Evolutionary conservation across 208 protist species (phyloP).

Genomic region (Wallacemonas sp.): DNA sequence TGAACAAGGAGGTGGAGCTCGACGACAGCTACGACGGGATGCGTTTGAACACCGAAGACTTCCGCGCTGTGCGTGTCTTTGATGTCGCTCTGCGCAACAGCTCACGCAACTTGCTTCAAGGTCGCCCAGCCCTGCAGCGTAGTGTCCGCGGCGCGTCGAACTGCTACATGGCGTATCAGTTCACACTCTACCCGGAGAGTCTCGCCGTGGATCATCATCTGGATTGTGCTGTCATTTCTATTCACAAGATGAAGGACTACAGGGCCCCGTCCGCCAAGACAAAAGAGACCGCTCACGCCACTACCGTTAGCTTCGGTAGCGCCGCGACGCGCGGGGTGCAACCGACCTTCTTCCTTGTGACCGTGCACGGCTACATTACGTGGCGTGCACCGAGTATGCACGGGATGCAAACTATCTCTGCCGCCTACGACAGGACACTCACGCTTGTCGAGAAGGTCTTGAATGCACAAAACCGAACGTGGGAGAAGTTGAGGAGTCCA

Average conservation of each 20-base stretch:
- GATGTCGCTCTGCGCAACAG: conserved; percentile 76
- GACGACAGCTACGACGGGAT: conserved; percentile 60
- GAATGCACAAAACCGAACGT: conserved; percentile 42
- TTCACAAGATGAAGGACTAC: conserved; percentile 30
- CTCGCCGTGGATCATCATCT: conserved; percentile 66
- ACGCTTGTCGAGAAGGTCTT: conserved; percentile 62
- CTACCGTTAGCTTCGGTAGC: conserved; percentile 14
- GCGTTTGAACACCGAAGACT: conserved; percentile 64
- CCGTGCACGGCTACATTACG: conserved; percentile 78
- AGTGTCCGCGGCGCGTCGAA: conserved; percentile 54
- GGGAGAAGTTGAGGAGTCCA: conserved; percentile 65
- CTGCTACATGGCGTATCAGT: conserved; percentile 71
- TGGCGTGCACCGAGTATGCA: conserved; percentile 82
- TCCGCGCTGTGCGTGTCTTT: conserved; percentile 65
- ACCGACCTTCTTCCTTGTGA: conserved; percentile 51
- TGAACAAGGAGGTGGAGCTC: conserved; percentile 57
- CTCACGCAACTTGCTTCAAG: conserved; percentile 66
- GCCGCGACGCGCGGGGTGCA: background rate
- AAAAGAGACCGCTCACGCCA: background rate
- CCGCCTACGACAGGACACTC: conserved; percentile 65
- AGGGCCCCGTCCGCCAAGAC: background rate
- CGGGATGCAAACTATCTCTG: conserved; percentile 34
- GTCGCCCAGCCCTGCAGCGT: conserved; percentile 65
- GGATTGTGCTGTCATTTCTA: conserved; percentile 48
- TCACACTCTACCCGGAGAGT: conserved; percentile 69